Percentiles rank a stretch among this genome's conserved stretches.
Conservation (phyloP, 108 stramenopile species). For the Parietichytrium sp. region DNA sequence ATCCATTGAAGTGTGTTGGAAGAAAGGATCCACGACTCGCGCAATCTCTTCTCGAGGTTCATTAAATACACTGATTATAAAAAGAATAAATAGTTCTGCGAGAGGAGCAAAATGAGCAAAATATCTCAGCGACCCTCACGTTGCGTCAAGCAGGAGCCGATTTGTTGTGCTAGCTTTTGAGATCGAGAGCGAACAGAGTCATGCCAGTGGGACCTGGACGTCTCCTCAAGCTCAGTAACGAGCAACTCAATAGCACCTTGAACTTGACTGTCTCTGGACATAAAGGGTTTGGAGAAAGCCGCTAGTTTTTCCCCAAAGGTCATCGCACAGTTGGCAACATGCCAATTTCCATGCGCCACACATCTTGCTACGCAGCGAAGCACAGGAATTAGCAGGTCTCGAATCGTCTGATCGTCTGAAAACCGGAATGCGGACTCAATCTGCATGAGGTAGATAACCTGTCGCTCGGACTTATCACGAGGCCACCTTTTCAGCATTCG, state of each 20-base stretch:
- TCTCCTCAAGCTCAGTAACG: background rate
- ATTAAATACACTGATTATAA: too few relatives aligned
- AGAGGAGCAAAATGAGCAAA: too few relatives aligned
- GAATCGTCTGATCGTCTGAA: background rate
- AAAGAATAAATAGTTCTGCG: too few relatives aligned
- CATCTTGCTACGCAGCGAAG: background rate
- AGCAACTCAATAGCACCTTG: background rate
- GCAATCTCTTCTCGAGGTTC: too few relatives aligned
- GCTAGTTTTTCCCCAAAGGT: conserved; percentile 18
- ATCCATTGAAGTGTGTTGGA: too few relatives aligned
- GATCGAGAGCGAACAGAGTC: conserved; percentile 20
- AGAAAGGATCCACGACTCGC: too few relatives aligned
- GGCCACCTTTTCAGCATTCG: conserved; percentile 34
- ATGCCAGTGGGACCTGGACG: background rate
- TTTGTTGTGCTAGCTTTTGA: too few relatives aligned
- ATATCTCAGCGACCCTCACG: too few relatives aligned
- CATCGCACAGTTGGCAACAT: conserved; percentile 16
- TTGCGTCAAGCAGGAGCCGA: too few relatives aligned
- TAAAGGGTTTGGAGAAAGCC: background rate
- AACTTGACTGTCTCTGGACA: too few relatives aligned
- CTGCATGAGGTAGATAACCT: conserved; percentile 14
- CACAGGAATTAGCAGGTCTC: background rate
- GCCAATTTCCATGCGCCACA: conserved; percentile 30
- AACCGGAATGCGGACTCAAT: background rate
- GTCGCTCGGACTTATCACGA: conserved; percentile 9